Evolutionary conservation across 2,329 filamentous ascomycete genomes (phyloP), one percentile per base, ranked within the genome.

Genomic region (Monilinia polystroma): DNA sequence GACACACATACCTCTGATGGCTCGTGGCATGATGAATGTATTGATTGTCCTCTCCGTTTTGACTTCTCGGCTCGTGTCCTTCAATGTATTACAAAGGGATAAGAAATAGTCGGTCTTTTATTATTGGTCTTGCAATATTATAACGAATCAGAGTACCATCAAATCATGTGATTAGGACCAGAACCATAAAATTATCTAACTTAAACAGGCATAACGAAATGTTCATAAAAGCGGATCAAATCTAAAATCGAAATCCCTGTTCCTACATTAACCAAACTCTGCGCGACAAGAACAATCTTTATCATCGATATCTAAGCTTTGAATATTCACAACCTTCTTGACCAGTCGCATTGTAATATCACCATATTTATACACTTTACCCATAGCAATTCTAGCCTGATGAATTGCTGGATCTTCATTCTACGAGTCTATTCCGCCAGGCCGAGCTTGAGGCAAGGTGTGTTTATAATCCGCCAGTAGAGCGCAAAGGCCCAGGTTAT

Each of bases 1-100:
- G 29, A 43, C 74, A 63, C 47, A 38, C 76, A 64, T 73, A 85
- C 84, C 84, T 81, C 81, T 80, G 53, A 85, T 83, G 68, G 84
- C 84, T 74, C 84, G 83, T 70, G 84, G 83, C 84, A 86, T 87
- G 20, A 26, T 53, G 54, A 14, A 23, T 43, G 7, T 58, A n/a
- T 29, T 11, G 6, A 23, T 12, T 14, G 45, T 26, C 26, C 4
- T 23, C n/a, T 20, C 29, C n/a, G 45, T 38, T 38, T 49, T 60
- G 20, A 7, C 12, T 51, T 51, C 29, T 51, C 29, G 5, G 14
- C 57, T 64, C 38, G 62, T 64, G 26, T 47, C n/a, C 20, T 43
- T 51, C 18, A 5, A 58, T 58, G 26, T 58, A 16, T 43, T 32
- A 32, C 32, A 32, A 32, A 32, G 7, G 32, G 4, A 5, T 35